These are phyloP conservation scores for Vicia sativa DNA, from an alignment of 306 rosid species.

Conservation along the genomic window DNA sequence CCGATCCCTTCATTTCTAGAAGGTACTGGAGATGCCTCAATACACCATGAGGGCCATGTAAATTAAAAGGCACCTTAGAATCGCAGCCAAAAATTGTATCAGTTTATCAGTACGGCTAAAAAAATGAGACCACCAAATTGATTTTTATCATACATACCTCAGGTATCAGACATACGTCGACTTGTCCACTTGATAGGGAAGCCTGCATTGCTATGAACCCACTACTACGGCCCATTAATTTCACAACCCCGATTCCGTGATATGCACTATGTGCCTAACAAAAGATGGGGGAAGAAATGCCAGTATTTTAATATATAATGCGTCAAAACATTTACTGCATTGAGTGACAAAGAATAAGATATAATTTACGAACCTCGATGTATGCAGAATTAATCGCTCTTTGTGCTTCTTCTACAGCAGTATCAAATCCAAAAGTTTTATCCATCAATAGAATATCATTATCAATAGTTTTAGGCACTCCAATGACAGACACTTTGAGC, in stretches of 20 bases:
- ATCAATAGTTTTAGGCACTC: conserved; percentile 97
- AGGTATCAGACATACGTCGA: conserved; percentile 93
- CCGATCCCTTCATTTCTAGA: conserved; percentile 90
- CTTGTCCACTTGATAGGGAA: conserved; percentile 91
- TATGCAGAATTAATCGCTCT: conserved; percentile 97
- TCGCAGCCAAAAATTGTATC: conserved; percentile 38
- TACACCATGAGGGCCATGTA: conserved; percentile 90
- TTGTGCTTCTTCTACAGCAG: conserved; percentile 99
- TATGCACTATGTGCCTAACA: conserved; percentile 97
- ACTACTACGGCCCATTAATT: conserved; percentile 99
- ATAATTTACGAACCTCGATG: conserved; percentile 85
- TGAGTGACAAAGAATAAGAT: conserved; percentile 10
- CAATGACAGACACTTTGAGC: conserved; percentile 82
- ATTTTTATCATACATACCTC: conserved; percentile 62
- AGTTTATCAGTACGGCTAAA: conserved; percentile 27
- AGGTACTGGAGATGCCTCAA: conserved; percentile 83
- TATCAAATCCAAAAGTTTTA: conserved; percentile 97
- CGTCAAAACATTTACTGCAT: conserved; percentile 14
- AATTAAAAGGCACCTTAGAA: conserved; percentile 69
- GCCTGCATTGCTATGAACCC: conserved; percentile 99
- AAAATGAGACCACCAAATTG: conserved; percentile 24
- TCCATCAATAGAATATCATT: conserved; percentile 97
- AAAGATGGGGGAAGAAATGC: conserved; percentile 37
- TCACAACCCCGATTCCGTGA: conserved; percentile 93
- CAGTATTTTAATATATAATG: conserved; percentile 29